phyloP scores from a whole-genome alignment of 169 alveolate species.

The Plasmodium coatneyi region DNA sequence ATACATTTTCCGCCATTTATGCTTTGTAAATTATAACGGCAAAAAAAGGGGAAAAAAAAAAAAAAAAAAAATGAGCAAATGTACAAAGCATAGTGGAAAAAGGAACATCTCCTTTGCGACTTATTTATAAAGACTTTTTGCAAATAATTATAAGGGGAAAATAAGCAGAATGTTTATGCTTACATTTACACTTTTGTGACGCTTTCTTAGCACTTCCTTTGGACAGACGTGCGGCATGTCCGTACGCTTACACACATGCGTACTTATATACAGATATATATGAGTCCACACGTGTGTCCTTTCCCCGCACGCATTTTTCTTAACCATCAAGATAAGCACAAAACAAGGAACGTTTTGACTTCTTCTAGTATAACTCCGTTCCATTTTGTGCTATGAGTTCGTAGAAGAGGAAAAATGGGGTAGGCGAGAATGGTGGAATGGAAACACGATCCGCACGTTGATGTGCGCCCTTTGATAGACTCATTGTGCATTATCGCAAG shows the following conservation, averaged over 20 bases:
- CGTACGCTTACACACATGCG: background rate
- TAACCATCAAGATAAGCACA: background rate
- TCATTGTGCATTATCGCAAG: background rate
- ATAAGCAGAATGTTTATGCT: conserved; percentile 9
- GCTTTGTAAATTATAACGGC: background rate
- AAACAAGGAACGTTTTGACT: background rate
- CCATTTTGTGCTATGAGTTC: background rate
- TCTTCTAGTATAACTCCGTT: background rate
- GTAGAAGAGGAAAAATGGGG: background rate
- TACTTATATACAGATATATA: conserved; percentile 9
- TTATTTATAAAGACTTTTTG: background rate
- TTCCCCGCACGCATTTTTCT: background rate
- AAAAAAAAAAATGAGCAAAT: background rate
- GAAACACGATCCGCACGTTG: background rate
- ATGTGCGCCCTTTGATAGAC: background rate
- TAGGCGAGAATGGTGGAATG: background rate
- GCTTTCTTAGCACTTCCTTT: background rate
- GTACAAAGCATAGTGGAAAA: background rate
- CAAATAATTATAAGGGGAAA: background rate
- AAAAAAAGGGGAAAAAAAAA: background rate
- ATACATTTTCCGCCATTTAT: background rate
- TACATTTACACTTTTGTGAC: background rate
- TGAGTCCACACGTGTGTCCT: background rate
- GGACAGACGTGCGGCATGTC: conserved; percentile 37
- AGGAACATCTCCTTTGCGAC: conserved; percentile 5